Evolutionary conservation across 2,329 filamentous ascomycete species (phyloP).

Genomic region (Cladorrhinum sp.): DNA sequence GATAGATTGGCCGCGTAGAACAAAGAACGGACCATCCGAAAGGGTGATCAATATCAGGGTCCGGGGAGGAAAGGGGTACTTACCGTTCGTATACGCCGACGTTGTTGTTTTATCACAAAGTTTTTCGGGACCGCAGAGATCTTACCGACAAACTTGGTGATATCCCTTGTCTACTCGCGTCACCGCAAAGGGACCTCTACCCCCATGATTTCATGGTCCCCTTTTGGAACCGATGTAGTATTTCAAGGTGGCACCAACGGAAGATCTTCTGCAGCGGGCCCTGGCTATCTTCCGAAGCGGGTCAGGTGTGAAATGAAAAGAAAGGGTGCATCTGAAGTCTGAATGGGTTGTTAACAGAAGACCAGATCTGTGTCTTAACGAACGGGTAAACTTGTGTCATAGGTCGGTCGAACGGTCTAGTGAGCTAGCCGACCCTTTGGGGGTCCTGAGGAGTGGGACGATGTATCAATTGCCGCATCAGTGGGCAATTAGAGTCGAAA

Average conservation of each 20-base stretch:
- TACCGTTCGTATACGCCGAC: not conserved
- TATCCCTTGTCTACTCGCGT: not conserved
- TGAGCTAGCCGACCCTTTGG: not conserved
- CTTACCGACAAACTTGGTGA: not conserved
- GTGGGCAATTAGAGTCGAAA: not conserved
- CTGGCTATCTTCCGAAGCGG: not conserved
- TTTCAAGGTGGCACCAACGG: not conserved
- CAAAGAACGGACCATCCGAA: not conserved
- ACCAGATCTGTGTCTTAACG: not conserved
- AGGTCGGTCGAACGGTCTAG: not conserved
- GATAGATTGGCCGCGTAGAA: not conserved
- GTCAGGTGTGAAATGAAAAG: not conserved
- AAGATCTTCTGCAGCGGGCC: not conserved
- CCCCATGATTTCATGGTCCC: not conserved
- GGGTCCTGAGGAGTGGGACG: not conserved
- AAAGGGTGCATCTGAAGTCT: not conserved
- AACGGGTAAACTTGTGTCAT: not conserved
- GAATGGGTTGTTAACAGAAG: not conserved
- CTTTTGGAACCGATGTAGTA: not conserved
- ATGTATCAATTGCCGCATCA: not conserved
- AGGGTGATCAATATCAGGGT: not conserved
- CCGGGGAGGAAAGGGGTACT: not conserved
- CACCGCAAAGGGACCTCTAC: not conserved
- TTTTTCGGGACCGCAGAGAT: not conserved
- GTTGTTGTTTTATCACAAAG: not conserved